phyloP scores from a whole-genome alignment of 495 filamentous ascomycete genomes.

The Penicillium bovifimosum region DNA sequence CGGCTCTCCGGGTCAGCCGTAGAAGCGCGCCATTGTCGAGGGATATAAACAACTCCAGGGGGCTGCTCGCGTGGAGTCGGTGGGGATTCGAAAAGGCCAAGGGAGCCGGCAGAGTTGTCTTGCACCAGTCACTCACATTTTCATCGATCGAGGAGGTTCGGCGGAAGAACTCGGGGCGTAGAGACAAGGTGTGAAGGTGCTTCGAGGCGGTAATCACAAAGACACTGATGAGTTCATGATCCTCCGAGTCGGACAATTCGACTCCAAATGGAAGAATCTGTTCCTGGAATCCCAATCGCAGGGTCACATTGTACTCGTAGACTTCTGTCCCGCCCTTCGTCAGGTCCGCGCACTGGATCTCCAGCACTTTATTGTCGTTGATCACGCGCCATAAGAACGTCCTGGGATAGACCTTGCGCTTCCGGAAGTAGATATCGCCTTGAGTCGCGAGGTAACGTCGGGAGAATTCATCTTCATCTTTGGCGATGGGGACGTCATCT shows the following conservation, averaged over 20 bases:
- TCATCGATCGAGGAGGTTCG: slow-evolving; percentile 60
- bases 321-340: slow-evolving; percentile 59
- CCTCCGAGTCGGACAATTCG: slow-evolving; percentile 71
- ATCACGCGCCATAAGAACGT: slow-evolving; percentile 87
- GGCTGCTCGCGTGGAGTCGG: slow-evolving; percentile 66
- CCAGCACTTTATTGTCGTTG: slow-evolving; percentile 71
- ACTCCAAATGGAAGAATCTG: slow-evolving; percentile 68
- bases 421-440: slow-evolving; percentile 79
- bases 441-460: slow-evolving; percentile 67
- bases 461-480: slow-evolving; percentile 71
- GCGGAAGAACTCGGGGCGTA: slow-evolving; percentile 77
- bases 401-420: slow-evolving; percentile 65
- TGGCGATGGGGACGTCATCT: slow-evolving; percentile 40
- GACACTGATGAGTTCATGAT: slow-evolving; percentile 70
- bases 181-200: slow-evolving; percentile 71
- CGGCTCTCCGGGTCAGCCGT: slow-evolving; percentile 58
- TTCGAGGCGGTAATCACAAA: slow-evolving; percentile 75
- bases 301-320: slow-evolving; percentile 61
- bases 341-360: slow-evolving; percentile 77
- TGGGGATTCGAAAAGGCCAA: slow-evolving; percentile 77
- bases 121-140: slow-evolving; percentile 70
- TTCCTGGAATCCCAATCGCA: slow-evolving; percentile 71
- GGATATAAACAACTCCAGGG: slow-evolving; percentile 69
- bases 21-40: slow-evolving; percentile 79
- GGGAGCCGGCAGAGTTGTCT: slow-evolving; percentile 60